Base-by-base conservation (phyloP, 352 stramenopile species). In the Phytophthora pluvialis region DNA sequence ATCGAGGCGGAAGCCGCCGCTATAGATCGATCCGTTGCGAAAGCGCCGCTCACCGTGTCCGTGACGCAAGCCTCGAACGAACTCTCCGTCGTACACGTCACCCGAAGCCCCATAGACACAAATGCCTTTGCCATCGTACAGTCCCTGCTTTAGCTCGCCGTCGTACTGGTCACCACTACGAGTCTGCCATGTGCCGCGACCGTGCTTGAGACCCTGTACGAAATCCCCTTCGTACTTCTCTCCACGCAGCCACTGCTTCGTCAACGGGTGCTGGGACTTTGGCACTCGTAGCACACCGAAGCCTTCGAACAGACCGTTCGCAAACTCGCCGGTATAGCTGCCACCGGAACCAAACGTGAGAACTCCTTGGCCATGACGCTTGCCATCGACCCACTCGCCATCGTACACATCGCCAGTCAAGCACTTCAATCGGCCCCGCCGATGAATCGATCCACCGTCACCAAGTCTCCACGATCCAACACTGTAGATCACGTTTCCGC, bases 361-460 rank as follows among this genome's bases (percentile, higher is more conserved):
- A 10, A 70, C 74, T 25, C 82, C 83, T 53, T 79, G 72, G 15
- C 86, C 83, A 40, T 93, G 80, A 40, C 84, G 82, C 68, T 92
- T 89, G 61, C 83, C 82, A 55, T 95, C 71, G 26, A 93, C 76
- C 90, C 90, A 97, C 53, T 96, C 88, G 55, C 90, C 86, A 26
- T 91, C 84, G 61, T 95, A 97, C 8, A 88, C 45, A 42, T 96
- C 90, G 6, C 88, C 87, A 39, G 76, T 95, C 4, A 82, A 76
- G 51, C 85, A 89, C 32, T 88, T 86, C 16, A 96, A 65, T 8
- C 78, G 76, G 5, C 86, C 85, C 28, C 70, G 80, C 5, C 89
- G 77, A 58, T 92, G 82, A 61, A 96, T 90, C 50, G 67, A 77
- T 48, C 86, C 86, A 59, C 94, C 83, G 18, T 90, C 79, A 5